Conservation (phyloP, 139 green algal species). For the Spirogloea muscicola region DNA sequence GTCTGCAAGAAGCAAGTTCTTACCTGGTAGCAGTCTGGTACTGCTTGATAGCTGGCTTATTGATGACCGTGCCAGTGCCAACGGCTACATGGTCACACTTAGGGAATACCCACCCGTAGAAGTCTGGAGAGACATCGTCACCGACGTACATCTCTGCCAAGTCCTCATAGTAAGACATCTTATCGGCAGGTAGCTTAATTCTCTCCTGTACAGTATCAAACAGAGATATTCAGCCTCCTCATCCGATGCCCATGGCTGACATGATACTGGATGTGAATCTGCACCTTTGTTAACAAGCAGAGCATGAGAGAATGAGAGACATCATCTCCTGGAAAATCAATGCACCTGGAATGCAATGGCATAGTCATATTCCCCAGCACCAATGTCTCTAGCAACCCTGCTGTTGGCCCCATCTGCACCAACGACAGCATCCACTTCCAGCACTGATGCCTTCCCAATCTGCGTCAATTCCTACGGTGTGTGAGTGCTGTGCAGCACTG, state of each 20-base stretch:
- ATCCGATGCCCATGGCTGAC: no score
- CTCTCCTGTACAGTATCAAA: constrained; percentile 83
- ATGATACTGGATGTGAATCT: no score
- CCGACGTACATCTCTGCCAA: constrained; percentile 99
- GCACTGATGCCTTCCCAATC: constrained; percentile 67
- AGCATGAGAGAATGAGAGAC: not conserved
- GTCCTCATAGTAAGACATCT: constrained; percentile 99
- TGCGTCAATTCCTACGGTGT: no score
- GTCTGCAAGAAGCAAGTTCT: not conserved
- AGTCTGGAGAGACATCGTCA: constrained; percentile 96
- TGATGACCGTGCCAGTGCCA: constrained; percentile 96
- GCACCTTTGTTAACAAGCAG: no score
- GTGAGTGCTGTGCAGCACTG: no score
- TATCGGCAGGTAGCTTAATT: constrained; percentile 94
- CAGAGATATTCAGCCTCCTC: no score
- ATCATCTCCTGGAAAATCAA: constrained; percentile 4
- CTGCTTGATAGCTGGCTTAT: constrained; percentile 99
- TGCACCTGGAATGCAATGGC: constrained; percentile 90
- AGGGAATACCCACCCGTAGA: constrained; percentile 99
- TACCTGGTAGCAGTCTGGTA: constrained; percentile 80
- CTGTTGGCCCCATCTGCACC: constrained; percentile 97
- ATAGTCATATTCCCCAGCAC: constrained; percentile 97
- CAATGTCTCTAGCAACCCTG: constrained; percentile 96
- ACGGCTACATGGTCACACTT: constrained; percentile 99
- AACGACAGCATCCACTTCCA: constrained; percentile 96